phyloP scores from a whole-genome alignment of 164 flowering plant genomes.

The Magnolia kwangsiensis region DNA sequence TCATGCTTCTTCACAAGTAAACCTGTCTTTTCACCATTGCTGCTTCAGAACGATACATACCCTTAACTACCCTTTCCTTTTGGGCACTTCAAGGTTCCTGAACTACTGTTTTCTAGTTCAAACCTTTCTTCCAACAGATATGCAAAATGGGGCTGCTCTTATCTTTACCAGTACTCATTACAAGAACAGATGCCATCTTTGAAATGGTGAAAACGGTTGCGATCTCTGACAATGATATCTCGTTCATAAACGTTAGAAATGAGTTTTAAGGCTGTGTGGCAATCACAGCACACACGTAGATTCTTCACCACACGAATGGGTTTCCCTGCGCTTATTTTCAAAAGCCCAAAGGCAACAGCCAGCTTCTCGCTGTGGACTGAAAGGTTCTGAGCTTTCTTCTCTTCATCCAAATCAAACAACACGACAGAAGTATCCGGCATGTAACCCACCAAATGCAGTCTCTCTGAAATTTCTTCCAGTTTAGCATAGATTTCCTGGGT shows the following conservation, averaged over 20 bases:
- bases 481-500: conserved; percentile 16
- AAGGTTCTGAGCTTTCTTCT: conserved; percentile 28
- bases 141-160: background rate
- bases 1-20: background rate
- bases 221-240: conserved; percentile 24
- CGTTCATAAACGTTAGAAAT: conserved; percentile 17
- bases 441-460: conserved; percentile 21
- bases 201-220: conserved; percentile 27
- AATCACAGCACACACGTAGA: conserved; percentile 25
- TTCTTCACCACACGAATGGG: conserved; percentile 28
- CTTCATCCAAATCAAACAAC: conserved; percentile 28
- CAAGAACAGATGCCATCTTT: conserved; percentile 22
- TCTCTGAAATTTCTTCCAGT: conserved; percentile 21
- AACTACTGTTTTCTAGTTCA: background rate
- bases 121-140: background rate
- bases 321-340: conserved; percentile 2
- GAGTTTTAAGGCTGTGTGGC: conserved; percentile 22
- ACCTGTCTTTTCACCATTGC: background rate
- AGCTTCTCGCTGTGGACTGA: conserved; percentile 24
- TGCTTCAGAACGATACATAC: background rate
- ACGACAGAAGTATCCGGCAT: conserved; percentile 25
- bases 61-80: background rate
- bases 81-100: background rate
- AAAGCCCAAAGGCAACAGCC: conserved; percentile 28
- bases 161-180: conserved; percentile 24